phyloP scores from a whole-genome alignment of 345 rosid genomes.

The Mangifera indica region DNA sequence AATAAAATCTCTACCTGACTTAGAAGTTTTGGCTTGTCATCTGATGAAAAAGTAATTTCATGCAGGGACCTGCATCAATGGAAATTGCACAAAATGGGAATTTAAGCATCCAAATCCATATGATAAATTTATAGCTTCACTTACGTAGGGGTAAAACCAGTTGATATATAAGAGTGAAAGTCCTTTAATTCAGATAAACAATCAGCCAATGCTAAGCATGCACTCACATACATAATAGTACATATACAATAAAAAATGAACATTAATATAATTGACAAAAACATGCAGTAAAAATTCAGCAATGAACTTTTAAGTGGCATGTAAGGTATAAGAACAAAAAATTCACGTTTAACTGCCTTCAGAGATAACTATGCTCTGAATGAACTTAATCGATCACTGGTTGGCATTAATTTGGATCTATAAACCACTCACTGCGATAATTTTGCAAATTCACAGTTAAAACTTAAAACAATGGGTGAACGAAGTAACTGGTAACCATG shows the following conservation, averaged over 20 bases:
- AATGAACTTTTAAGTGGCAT: constrained; percentile 8
- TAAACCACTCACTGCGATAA: not conserved
- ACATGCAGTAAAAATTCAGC: not conserved
- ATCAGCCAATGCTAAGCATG: not conserved
- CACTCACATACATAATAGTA: not conserved
- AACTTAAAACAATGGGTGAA: not conserved
- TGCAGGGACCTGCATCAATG: constrained; percentile 80
- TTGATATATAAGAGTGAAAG: not conserved
- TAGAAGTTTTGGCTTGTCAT: constrained; percentile 94
- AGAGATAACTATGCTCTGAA: not conserved
- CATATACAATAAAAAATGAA: not conserved
- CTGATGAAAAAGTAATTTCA: constrained; percentile 86
- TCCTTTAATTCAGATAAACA: not conserved
- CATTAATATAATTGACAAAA: not conserved
- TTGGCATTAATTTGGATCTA: not conserved
- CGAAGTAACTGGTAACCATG: not conserved
- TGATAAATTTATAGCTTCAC: not conserved
- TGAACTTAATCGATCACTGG: too few relatives aligned
- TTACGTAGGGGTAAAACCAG: not conserved
- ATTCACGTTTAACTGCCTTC: not conserved
- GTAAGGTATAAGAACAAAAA: not conserved
- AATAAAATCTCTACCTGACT: constrained; percentile 67
- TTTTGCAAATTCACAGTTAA: not conserved
- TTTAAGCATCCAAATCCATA: constrained; percentile 16
- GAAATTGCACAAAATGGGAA: constrained; percentile 19